Base-by-base conservation (phyloP, 169 alveolate genomes). In the Plasmodium knowlesi region DNA sequence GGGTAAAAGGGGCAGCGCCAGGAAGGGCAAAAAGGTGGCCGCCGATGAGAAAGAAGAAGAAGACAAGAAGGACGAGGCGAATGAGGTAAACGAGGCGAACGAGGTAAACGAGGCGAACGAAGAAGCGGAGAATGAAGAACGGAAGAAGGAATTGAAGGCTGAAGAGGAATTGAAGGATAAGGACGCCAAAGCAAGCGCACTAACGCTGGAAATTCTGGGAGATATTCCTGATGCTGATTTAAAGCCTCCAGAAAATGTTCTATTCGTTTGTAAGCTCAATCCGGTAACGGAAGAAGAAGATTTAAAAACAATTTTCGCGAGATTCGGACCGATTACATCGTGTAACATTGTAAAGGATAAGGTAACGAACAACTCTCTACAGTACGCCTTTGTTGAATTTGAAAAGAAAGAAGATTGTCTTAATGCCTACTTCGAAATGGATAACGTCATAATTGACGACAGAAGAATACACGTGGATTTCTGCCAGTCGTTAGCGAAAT, bases 201-300 rank as follows among this genome's bases (percentile, higher is more conserved):
- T 98, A 12, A 98, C 98, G 5, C 97, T 99, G 88, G 99, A 99
- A 96, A 98, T 99, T 76, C 93, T 99, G 43, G 99, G 99, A 22
- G 99, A 99, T 95, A 95, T 99, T 14, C 99, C 99, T 6, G 99
- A 98, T 96, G 99, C 99, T 34, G 99, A 99, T 88, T 96, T 98
- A 70, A 98, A 98, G 79, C 99, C 99, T 10, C 99, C 99, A 19
- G 99, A 99, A 84, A 99, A 98, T 85, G 99, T 98, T 34, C 97
- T 99, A 5, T 99, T 99, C 96, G 99, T 99, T 19, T 99, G 99
- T 82, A 98, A 98, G 96, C 95, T 99, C 86, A 99, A 99, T 92
- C 99, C 99, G 0, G 98, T 98, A 12, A 99, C 99, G 1, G 98
- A 98, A 89, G 99, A 98, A 41, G 98, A 98, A 8, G 99, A 99